phyloP scores from a whole-genome alignment of 2,329 filamentous ascomycete genomes.

The Fusarium sp. region DNA sequence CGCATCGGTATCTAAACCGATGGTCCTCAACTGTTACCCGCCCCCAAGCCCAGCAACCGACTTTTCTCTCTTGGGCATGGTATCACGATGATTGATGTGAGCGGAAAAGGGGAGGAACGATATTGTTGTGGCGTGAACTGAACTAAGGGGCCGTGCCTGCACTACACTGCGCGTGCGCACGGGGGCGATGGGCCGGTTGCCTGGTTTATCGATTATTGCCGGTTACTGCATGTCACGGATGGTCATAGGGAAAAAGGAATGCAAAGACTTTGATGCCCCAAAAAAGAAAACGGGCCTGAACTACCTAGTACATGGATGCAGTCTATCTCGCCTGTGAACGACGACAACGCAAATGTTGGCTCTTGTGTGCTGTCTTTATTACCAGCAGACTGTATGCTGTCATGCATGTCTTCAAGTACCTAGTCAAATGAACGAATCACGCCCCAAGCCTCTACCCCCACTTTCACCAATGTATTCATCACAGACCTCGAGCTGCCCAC shows the following conservation, averaged over 20 bases:
- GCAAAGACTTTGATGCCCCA: conserved; percentile 50
- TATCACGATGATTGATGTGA: conserved; percentile 41
- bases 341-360: background rate
- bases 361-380: background rate
- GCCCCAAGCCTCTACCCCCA: background rate
- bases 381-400: background rate
- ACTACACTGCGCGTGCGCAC: conserved; percentile 16
- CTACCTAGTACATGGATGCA: conserved; percentile 5
- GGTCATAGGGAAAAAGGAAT: conserved; percentile 59
- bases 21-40: conserved; percentile 42
- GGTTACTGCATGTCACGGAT: conserved; percentile 57
- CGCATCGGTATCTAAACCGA: conserved; percentile 92
- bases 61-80: conserved; percentile 41
- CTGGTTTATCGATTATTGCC: conserved; percentile 51
- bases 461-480: background rate
- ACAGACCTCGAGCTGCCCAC: background rate
- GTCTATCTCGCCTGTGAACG: conserved; percentile 13
- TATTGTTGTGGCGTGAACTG: conserved; percentile 37
- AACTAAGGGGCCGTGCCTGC: conserved; percentile 31
- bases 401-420: background rate
- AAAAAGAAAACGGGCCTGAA: conserved; percentile 39
- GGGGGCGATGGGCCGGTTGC: conserved; percentile 46
- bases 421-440: conserved; percentile 10
- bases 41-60: conserved; percentile 42
- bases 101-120: conserved; percentile 27